Conservation (phyloP, 768 basidiomycete genomes). For the Mycena galericulata region DNA sequence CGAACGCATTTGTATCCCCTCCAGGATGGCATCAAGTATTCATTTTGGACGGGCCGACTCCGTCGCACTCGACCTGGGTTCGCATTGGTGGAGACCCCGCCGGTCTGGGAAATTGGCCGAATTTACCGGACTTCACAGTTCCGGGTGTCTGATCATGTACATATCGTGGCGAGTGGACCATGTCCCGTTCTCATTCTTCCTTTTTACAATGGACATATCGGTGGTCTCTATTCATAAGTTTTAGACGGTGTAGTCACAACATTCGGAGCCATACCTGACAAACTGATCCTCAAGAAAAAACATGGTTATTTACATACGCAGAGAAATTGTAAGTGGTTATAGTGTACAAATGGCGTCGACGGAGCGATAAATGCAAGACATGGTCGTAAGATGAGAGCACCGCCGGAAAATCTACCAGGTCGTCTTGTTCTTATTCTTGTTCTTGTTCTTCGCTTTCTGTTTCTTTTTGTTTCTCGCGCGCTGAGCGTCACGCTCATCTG, state of each 20-base stretch:
- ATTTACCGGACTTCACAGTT: slow-evolving; percentile 71
- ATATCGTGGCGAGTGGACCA: too few relatives aligned
- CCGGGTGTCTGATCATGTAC: slow-evolving; percentile 75
- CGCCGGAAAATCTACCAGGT: slow-evolving; percentile 9
- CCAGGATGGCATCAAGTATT: slow-evolving; percentile 85
- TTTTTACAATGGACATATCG: too few relatives aligned
- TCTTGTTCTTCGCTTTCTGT: slow-evolving; percentile 19
- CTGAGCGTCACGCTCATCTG: neutral
- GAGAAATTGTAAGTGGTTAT: too few relatives aligned
- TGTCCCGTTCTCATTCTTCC: too few relatives aligned
- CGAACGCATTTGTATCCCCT: slow-evolving; percentile 73
- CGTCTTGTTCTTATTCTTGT: slow-evolving; percentile 26
- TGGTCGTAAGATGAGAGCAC: too few relatives aligned
- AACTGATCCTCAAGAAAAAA: too few relatives aligned
- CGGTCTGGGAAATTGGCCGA: slow-evolving; percentile 78
- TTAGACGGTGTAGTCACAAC: too few relatives aligned
- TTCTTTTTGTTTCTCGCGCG: slow-evolving; percentile 6
- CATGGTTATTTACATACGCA: too few relatives aligned
- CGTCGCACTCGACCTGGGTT: slow-evolving; percentile 80
- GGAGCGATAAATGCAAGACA: too few relatives aligned
- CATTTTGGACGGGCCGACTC: slow-evolving; percentile 82
- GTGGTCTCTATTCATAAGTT: too few relatives aligned
- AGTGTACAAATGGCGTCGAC: too few relatives aligned
- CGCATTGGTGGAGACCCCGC: slow-evolving; percentile 86
- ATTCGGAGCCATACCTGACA: too few relatives aligned